A percentile compares a stretch with the other conserved stretches of the same genome.
These are phyloP conservation scores for Fraxinus cuspidata DNA, from an alignment of 257 asterid species.

Conservation along the genomic window DNA sequence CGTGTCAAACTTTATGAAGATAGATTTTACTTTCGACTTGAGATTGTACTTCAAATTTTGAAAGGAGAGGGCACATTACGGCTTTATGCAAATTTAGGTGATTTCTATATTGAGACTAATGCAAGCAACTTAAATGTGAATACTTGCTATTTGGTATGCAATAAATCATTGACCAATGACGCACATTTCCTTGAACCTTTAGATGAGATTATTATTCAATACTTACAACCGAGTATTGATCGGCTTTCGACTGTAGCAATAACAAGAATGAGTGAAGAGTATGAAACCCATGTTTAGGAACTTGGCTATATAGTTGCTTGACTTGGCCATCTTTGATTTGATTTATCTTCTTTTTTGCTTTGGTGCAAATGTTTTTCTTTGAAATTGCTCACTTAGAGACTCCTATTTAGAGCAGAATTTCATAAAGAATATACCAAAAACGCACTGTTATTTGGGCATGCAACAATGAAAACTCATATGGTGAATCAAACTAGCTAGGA, in stretches of 20 bases:
- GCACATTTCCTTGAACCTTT: too few relatives aligned
- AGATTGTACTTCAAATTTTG: too few relatives aligned
- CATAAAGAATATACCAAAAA: not conserved
- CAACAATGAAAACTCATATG: conserved; percentile 7
- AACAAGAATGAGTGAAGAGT: conserved; percentile 27
- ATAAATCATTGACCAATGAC: too few relatives aligned
- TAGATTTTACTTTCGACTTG: too few relatives aligned
- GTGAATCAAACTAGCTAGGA: conserved; percentile 4
- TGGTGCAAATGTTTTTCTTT: not conserved
- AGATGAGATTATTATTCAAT: not conserved
- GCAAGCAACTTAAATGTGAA: too few relatives aligned
- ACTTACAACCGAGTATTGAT: conserved; percentile 23
- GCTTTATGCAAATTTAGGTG: too few relatives aligned
- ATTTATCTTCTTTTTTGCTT: not conserved
- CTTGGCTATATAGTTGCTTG: conserved; percentile 22
- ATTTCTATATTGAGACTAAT: too few relatives aligned
- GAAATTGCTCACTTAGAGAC: not conserved
- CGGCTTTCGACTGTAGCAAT: conserved; percentile 26
- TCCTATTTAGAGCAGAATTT: conserved; percentile 12
- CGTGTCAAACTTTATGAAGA: too few relatives aligned
- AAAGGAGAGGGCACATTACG: too few relatives aligned
- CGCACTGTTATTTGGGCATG: not conserved
- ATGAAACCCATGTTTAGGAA: conserved; percentile 16
- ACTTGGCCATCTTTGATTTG: conserved; percentile 34
- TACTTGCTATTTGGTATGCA: too few relatives aligned